phyloP scores from a whole-genome alignment of 1,139 yeast genomes.

The Candida albicans region DNA sequence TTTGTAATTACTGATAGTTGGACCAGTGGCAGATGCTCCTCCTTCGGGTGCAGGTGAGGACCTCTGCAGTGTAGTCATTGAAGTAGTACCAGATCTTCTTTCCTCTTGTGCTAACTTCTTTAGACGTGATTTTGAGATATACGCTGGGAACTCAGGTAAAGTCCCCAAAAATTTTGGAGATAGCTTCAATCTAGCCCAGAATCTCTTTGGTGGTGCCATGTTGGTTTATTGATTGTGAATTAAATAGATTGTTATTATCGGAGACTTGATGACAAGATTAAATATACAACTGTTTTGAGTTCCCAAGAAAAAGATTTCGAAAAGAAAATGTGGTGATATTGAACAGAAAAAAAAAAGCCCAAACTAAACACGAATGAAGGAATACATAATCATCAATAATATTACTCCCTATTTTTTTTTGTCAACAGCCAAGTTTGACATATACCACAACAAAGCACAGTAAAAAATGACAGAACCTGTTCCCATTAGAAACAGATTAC shows the following conservation, averaged over 20 bases:
- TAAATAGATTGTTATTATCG: not conserved
- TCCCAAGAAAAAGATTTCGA: not conserved
- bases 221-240: not conserved
- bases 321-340: too few species aligned
- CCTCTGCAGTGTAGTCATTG: constrained; percentile 14
- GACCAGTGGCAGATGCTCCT: constrained; percentile 11
- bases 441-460: too few species aligned
- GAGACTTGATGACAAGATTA: not conserved
- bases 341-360: not conserved
- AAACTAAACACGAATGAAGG: not conserved
- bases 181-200: constrained; percentile 34
- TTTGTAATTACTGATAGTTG: constrained; percentile 23
- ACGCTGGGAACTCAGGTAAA: constrained; percentile 37
- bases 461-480: constrained; percentile 3
- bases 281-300: constrained; percentile 2
- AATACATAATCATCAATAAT: too few species aligned
- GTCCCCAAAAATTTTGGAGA: constrained; percentile 31
- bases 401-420: not conserved
- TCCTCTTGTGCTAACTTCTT: constrained; percentile 34
- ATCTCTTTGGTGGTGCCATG: constrained; percentile 36
- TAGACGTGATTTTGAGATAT: constrained; percentile 31
- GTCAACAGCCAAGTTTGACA: not conserved
- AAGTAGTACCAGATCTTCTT: constrained; percentile 19
- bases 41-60: constrained; percentile 18
- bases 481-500: constrained; percentile 23